These are phyloP conservation scores for Aspergillus fructus DNA, from an alignment of 2,329 filamentous ascomycete genomes.

Conservation along the genomic window DNA sequence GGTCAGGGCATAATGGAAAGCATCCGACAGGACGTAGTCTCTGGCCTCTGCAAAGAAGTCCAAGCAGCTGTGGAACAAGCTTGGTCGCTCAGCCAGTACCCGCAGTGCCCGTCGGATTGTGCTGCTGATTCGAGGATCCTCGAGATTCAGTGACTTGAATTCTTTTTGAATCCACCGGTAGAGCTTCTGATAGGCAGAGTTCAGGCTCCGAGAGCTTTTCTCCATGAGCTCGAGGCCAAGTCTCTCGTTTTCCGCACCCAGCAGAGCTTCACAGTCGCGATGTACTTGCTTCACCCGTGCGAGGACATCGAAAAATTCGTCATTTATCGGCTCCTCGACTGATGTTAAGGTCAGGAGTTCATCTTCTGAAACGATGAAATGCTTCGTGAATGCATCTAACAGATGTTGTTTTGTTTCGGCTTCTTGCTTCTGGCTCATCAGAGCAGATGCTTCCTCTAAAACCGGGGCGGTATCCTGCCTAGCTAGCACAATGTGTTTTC, in stretches of 20 bases:
- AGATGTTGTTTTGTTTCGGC: conserved; percentile 78
- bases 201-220: conserved; percentile 80
- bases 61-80: conserved; percentile 88
- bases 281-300: conserved; percentile 81
- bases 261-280: conserved; percentile 81
- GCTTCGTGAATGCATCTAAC: conserved; percentile 71
- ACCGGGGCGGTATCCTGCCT: conserved; percentile 72
- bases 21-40: conserved; percentile 80
- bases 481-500: conserved; percentile 71
- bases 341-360: conserved; percentile 75
- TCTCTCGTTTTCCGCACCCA: conserved; percentile 86
- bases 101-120: conserved; percentile 80
- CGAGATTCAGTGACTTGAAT: conserved; percentile 87
- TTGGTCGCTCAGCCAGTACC: conserved; percentile 83
- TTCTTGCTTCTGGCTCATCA: conserved; percentile 71
- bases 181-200: conserved; percentile 89
- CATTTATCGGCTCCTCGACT: conserved; percentile 77
- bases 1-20: conserved; percentile 85
- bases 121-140: conserved; percentile 87
- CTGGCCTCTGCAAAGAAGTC: conserved; percentile 90
- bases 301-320: conserved; percentile 77
- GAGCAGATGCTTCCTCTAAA: conserved; percentile 70
- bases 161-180: conserved; percentile 94
- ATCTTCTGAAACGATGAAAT: conserved; percentile 82
- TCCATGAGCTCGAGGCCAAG: conserved; percentile 90